A percentile compares a stretch with the other conserved stretches of the same genome.
These are phyloP conservation scores for Flaveria trinervia DNA, from an alignment of 129 eudicot genomes.

Conservation along the genomic window DNA sequence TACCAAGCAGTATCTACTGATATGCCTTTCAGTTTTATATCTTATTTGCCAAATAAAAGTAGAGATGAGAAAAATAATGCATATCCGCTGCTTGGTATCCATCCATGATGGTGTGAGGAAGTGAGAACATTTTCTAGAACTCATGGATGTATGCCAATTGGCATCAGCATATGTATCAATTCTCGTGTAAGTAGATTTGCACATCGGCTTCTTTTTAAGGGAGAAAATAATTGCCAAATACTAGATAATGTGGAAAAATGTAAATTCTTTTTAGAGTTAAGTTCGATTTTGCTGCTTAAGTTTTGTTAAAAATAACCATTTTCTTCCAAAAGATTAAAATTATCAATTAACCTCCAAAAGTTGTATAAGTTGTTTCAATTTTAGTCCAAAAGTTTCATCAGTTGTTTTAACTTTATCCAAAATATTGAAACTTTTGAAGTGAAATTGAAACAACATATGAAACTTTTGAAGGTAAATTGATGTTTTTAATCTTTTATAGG, in stretches of 20 bases:
- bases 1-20: neutral
- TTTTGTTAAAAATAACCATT: too few species aligned
- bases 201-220: neutral
- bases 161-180: neutral
- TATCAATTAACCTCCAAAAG: too few species aligned
- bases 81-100: neutral
- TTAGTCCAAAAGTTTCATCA: too few species aligned
- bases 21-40: neutral
- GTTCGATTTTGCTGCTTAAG: too few species aligned
- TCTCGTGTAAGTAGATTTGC: neutral
- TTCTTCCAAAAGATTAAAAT: too few species aligned
- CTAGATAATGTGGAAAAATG: constrained; percentile 12
- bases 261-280: too few species aligned
- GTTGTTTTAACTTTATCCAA: too few species aligned
- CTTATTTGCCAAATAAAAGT: neutral
- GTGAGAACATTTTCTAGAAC: neutral
- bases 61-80: neutral
- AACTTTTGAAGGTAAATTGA: too few species aligned
- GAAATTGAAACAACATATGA: too few species aligned
- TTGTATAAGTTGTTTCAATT: too few species aligned
- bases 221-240: neutral
- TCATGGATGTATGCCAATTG: constrained; percentile 5
- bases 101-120: neutral
- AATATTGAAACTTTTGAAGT: too few species aligned
- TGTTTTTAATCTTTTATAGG: too few species aligned